Conservation (phyloP, 2,329 filamentous ascomycete species). For the Diaporthe aspalathi region DNA sequence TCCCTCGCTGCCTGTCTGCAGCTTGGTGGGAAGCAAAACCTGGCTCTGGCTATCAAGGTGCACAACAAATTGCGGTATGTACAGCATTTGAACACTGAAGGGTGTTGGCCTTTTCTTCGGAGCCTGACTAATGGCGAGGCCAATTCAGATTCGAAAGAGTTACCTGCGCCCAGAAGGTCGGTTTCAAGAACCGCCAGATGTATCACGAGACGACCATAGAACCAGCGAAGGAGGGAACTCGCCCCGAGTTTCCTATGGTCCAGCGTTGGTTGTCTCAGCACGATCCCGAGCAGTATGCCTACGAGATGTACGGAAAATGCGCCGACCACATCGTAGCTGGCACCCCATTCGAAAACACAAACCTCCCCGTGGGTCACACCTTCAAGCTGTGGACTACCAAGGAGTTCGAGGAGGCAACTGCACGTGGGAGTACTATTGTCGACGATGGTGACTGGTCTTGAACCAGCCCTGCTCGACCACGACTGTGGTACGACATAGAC, state of each 20-base stretch:
- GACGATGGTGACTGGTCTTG: conserved; percentile 5
- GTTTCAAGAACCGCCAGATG: not conserved
- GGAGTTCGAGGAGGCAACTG: not conserved
- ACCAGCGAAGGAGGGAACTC: not conserved
- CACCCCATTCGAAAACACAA: not conserved
- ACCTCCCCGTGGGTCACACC: not conserved
- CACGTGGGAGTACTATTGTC: not conserved
- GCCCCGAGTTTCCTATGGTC: not conserved
- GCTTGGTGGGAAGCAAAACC: conserved; percentile 32
- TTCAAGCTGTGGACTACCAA: conserved; percentile 1
- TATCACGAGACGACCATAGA: not conserved
- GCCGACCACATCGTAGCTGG: not conserved
- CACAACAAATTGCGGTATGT: not conserved
- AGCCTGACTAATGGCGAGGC: not conserved
- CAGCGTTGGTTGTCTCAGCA: not conserved
- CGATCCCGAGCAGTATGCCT: not conserved
- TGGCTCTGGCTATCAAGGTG: not conserved
- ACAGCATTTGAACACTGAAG: too few species aligned
- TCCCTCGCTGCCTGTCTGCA: conserved; percentile 50
- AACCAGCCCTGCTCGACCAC: not conserved
- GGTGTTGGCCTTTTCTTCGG: not conserved
- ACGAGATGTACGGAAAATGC: not conserved
- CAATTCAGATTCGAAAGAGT: not conserved
- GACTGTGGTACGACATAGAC: not conserved
- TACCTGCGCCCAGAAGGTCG: not conserved